Conservation (phyloP, 2,329 filamentous ascomycete species). For the Apiospora saccharicola region DNA sequence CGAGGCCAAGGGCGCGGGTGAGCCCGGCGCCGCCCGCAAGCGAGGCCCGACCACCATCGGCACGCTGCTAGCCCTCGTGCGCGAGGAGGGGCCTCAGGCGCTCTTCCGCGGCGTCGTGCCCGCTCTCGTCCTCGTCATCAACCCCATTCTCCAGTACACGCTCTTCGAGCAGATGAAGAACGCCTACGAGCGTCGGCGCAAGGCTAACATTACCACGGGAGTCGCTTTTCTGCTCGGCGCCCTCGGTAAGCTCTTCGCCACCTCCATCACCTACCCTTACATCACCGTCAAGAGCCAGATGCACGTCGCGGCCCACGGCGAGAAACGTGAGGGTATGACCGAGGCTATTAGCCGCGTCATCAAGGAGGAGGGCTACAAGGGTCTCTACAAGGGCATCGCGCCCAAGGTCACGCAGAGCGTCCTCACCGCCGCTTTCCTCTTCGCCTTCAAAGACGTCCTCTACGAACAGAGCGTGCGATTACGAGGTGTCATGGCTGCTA, state of each 20-base stretch:
- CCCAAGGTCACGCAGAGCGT: constrained; percentile 98
- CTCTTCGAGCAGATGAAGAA: constrained; percentile 99
- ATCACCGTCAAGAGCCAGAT: constrained; percentile 99
- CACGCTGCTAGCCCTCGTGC: constrained; percentile 81
- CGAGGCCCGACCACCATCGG: constrained; percentile 76
- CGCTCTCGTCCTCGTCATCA: constrained; percentile 92
- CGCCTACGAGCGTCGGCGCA: constrained; percentile 69
- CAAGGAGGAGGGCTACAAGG: constrained; percentile 86
- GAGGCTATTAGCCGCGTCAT: constrained; percentile 81
- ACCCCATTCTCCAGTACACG: constrained; percentile 98
- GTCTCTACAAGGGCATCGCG: constrained; percentile 93
- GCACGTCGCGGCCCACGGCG: constrained; percentile 83
- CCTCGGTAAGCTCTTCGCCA: constrained; percentile 92
- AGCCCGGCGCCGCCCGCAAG: constrained; percentile 47
- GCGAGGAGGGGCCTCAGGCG: constrained; percentile 82
- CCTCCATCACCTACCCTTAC: constrained; percentile 94
- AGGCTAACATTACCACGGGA: constrained; percentile 77
- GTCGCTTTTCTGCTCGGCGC: constrained; percentile 93
- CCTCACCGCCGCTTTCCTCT: constrained; percentile 92
- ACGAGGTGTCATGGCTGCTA: constrained; percentile 53
- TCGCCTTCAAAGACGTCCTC: constrained; percentile 96
- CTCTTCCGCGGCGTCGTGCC: constrained; percentile 94
- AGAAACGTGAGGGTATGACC: constrained; percentile 82
- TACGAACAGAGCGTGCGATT: constrained; percentile 83
- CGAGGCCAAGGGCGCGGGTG: constrained; percentile 46